Conservation (phyloP, 2,329 filamentous ascomycete species). For the Colletotrichum plurivorum region DNA sequence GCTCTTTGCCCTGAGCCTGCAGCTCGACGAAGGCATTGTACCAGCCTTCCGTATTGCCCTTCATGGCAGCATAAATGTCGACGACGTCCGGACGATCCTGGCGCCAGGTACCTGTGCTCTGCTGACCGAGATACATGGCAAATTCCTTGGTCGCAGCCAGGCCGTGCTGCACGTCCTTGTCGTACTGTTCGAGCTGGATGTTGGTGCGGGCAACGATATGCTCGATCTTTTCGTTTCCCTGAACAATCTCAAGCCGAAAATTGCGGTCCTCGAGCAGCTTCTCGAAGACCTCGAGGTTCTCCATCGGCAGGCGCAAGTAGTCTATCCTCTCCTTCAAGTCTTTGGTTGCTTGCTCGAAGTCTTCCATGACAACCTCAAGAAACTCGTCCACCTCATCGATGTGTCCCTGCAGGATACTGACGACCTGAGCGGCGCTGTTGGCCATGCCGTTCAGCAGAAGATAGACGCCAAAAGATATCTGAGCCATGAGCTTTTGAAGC, state of each 20-base stretch:
- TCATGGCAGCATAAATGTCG: conserved; percentile 90
- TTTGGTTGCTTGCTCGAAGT: conserved; percentile 81
- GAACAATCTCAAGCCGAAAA: conserved; percentile 86
- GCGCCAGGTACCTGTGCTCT: conserved; percentile 74
- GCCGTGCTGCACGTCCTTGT: conserved; percentile 85
- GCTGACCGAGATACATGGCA: conserved; percentile 78
- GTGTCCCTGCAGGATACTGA: conserved; percentile 89
- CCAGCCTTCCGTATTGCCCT: conserved; percentile 93
- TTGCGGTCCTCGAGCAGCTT: conserved; percentile 87
- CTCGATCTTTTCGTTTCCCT: conserved; percentile 92
- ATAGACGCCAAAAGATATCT: conserved; percentile 95
- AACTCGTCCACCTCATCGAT: conserved; percentile 96
- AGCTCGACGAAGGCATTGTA: conserved; percentile 83
- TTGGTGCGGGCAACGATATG: conserved; percentile 88
- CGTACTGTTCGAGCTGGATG: conserved; percentile 79
- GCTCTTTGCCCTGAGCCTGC: conserved; percentile 77
- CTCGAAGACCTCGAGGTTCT: conserved; percentile 87
- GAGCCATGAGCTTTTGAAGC: conserved; percentile 89
- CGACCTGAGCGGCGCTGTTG: conserved; percentile 89
- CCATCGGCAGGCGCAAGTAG: conserved; percentile 85
- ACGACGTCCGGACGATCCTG: conserved; percentile 73
- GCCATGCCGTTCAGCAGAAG: conserved; percentile 87
- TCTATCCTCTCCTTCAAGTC: conserved; percentile 87
- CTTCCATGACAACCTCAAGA: conserved; percentile 86
- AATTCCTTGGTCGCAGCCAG: conserved; percentile 83